Evolutionary conservation across 2,329 filamentous ascomycete species (phyloP).

Genomic region (Coniosporium tulheliwenetii): DNA sequence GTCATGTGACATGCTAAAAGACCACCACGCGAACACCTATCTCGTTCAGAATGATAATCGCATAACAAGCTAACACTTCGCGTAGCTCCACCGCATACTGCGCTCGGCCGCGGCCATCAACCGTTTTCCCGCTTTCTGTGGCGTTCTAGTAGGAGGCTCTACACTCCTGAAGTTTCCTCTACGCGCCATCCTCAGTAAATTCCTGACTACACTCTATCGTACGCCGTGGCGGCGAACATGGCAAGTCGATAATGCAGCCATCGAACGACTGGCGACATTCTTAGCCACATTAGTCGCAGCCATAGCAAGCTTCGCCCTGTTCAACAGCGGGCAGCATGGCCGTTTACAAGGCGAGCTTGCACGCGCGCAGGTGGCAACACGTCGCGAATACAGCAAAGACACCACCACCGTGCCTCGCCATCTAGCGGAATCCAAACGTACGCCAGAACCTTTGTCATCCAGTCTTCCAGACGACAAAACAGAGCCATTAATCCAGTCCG

Average conservation of each 20-base stretch:
- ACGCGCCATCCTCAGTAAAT: conserved; percentile 4
- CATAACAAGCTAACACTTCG: neutral
- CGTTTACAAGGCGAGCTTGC: neutral
- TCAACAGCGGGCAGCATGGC: conserved; percentile 24
- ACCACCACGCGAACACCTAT: too few relatives aligned
- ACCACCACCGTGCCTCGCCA: too few relatives aligned
- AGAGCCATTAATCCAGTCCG: too few relatives aligned
- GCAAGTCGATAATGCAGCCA: neutral
- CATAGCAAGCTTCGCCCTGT: conserved; percentile 30
- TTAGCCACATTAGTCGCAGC: conserved; percentile 31
- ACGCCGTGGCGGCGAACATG: neutral
- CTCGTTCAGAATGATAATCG: too few relatives aligned
- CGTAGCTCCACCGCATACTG: conserved; percentile 23
- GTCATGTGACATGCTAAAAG: too few relatives aligned
- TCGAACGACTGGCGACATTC: conserved; percentile 19
- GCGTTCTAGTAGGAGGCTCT: conserved; percentile 35
- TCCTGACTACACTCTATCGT: neutral
- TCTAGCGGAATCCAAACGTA: too few relatives aligned
- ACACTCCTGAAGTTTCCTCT: conserved; percentile 27
- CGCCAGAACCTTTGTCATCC: too few relatives aligned
- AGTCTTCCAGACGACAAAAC: neutral
- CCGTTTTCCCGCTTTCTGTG: conserved; percentile 38
- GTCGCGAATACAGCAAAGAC: too few relatives aligned
- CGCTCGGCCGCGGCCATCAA: conserved; percentile 24
- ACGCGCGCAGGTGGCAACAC: too few relatives aligned